phyloP scores from a whole-genome alignment of 306 rosid genomes.

The Dryas drummondii region DNA sequence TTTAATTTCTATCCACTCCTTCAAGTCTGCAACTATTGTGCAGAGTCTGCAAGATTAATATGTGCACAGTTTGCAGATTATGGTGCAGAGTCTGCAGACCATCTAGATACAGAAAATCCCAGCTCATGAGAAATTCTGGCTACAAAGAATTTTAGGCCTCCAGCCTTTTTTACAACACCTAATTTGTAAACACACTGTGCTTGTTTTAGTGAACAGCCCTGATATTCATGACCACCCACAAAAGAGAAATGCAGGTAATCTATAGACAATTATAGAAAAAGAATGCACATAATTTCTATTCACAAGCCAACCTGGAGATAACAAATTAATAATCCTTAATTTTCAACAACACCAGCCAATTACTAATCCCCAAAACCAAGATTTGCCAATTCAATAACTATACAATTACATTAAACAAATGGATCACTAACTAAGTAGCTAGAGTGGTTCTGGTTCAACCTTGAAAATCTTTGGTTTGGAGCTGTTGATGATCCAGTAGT shows the following conservation, averaged over 20 bases:
- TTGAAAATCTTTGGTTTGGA: constrained; percentile 31
- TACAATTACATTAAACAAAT: neutral
- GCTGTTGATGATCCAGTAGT: constrained; percentile 31
- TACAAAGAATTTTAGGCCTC: no score
- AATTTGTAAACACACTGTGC: no score
- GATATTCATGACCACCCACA: neutral
- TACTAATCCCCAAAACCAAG: neutral
- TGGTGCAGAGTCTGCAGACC: no score
- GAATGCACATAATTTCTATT: neutral
- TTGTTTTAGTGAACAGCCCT: no score
- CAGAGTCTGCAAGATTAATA: no score
- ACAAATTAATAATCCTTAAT: neutral
- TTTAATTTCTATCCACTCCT: no score
- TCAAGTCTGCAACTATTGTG: no score
- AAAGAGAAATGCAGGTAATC: neutral
- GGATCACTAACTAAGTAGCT: neutral
- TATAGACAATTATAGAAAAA: neutral
- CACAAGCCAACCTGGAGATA: constrained; percentile 7
- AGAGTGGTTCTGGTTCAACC: constrained; percentile 15
- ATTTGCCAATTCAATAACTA: neutral
- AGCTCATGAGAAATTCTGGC: no score
- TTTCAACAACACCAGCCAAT: neutral
- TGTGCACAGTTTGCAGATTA: no score
- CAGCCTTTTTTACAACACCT: no score
- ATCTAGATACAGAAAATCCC: no score